Evolutionary conservation across 2,329 filamentous ascomycete genomes (phyloP).

Genomic region (Penicillium sp.): DNA sequence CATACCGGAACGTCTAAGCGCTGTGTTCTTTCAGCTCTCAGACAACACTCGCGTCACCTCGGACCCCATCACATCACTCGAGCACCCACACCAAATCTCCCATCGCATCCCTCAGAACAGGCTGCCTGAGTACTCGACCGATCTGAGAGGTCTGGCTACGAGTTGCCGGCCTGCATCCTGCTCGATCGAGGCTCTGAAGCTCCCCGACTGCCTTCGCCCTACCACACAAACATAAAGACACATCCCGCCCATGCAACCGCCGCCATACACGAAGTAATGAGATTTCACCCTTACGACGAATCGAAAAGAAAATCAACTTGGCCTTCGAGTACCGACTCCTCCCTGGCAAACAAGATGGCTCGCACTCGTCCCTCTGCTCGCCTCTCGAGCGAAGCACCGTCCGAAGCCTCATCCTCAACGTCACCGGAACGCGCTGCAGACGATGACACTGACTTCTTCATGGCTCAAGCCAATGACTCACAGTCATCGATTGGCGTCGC

Average conservation of each 20-base stretch:
- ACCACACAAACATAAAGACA: conserved; percentile 7
- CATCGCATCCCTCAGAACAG: not conserved
- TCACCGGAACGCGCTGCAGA: conserved; percentile 65
- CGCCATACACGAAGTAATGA: conserved; percentile 24
- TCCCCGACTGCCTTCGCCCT: not conserved
- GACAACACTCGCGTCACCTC: not conserved
- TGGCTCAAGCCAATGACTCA: conserved; percentile 81
- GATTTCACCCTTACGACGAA: conserved; percentile 23
- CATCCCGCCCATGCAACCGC: conserved; percentile 21
- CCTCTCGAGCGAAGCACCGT: conserved; percentile 45
- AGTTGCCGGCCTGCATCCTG: conserved; percentile 2
- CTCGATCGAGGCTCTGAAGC: conserved; percentile 12
- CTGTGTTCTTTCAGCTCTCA: conserved; percentile 6
- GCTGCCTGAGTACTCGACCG: not conserved
- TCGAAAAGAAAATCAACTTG: conserved; percentile 17
- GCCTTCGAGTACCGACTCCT: conserved; percentile 12
- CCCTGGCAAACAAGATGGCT: conserved; percentile 35
- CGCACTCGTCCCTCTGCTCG: conserved; percentile 43
- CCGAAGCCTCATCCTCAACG: conserved; percentile 50
- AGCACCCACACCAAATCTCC: not conserved
- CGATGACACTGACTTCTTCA: conserved; percentile 93
- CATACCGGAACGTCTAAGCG: not conserved
- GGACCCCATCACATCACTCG: not conserved
- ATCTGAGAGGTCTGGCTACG: conserved; percentile 2
- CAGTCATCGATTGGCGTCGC: conserved; percentile 86